Percentiles rank a stretch among this genome's conserved stretches.
Conservation (phyloP, 2,329 filamentous ascomycete genomes). For the Arthrobotrys entomopaga region DNA sequence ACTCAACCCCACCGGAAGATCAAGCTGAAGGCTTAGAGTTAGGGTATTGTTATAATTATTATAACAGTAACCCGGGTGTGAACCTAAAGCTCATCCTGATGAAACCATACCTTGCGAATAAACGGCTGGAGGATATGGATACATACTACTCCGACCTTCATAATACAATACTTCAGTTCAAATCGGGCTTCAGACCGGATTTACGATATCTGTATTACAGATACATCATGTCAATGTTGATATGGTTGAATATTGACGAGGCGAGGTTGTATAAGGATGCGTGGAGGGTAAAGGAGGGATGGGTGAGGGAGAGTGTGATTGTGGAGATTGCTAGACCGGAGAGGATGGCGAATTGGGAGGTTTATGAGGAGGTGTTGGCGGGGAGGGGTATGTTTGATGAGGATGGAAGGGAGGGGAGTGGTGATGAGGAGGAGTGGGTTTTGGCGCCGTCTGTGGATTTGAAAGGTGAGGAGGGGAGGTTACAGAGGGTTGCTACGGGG, state of each 20-base stretch:
- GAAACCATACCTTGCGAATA: constrained; percentile 24
- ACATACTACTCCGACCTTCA: constrained; percentile 32
- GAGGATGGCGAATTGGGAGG: constrained; percentile 34
- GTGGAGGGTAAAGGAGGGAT: constrained; percentile 32
- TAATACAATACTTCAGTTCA: constrained; percentile 40
- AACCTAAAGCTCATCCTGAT: constrained; percentile 33
- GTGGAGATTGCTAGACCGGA: constrained; percentile 41
- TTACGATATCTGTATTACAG: constrained; percentile 38
- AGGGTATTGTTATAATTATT: neutral
- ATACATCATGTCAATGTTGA: constrained; percentile 30
- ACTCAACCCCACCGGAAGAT: neutral
- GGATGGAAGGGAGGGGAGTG: constrained; percentile 10
- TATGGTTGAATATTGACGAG: constrained; percentile 35
- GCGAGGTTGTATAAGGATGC: constrained; percentile 25
- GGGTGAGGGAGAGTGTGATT: constrained; percentile 41
- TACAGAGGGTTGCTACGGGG: constrained; percentile 21
- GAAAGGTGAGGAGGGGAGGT: neutral
- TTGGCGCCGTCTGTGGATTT: constrained; percentile 3
- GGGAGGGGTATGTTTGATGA: constrained; percentile 40
- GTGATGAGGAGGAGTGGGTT: constrained; percentile 17
- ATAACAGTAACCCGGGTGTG: neutral
- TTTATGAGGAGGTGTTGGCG: constrained; percentile 35
- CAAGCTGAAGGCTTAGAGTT: neutral
- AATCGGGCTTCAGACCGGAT: constrained; percentile 38
- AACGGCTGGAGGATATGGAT: constrained; percentile 27